Evolutionary conservation across 371 early-diverging fungal genomes (phyloP).

Genomic region (Sporodiniella umbellata): DNA sequence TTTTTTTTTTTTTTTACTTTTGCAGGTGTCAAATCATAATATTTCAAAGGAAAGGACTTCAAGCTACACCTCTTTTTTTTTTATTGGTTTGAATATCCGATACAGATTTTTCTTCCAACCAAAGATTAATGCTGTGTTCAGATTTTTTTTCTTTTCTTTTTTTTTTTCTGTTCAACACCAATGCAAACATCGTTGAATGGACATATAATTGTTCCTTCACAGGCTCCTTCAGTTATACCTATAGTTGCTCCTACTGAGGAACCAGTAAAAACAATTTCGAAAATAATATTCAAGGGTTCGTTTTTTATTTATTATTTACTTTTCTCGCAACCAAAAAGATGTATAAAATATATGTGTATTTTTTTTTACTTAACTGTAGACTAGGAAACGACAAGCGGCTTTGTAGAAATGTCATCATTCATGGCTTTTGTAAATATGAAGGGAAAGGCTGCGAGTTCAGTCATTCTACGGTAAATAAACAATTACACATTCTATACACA

Average conservation of each 20-base stretch:
- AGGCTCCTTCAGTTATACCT: slow-evolving; percentile 54
- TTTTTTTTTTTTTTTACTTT: too few species aligned
- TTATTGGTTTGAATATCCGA: too few species aligned
- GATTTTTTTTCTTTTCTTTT: slow-evolving; percentile 1
- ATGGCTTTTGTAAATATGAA: slow-evolving; percentile 86
- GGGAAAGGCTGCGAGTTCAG: slow-evolving; percentile 82
- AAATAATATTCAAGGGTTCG: slow-evolving; percentile 44
- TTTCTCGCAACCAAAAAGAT: not conserved
- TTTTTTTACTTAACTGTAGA: not conserved
- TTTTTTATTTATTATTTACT: too few species aligned
- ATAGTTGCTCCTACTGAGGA: slow-evolving; percentile 47
- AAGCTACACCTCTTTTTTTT: too few species aligned
- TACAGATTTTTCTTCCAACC: too few species aligned
- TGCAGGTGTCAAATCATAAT: too few species aligned
- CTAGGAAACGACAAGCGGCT: slow-evolving; percentile 46
- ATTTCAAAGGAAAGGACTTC: too few species aligned
- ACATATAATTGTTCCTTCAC: slow-evolving; percentile 42
- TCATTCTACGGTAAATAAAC: slow-evolving; percentile 60
- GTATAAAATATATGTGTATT: too few species aligned
- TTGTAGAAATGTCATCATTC: slow-evolving; percentile 82
- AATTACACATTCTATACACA: not conserved
- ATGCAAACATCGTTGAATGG: slow-evolving; percentile 36
- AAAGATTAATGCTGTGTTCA: too few species aligned
- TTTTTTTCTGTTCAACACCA: not conserved
- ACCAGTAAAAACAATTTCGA: slow-evolving; percentile 18